Conservation (phyloP, 345 rosid genomes). For the Hevea brasiliensis region DNA sequence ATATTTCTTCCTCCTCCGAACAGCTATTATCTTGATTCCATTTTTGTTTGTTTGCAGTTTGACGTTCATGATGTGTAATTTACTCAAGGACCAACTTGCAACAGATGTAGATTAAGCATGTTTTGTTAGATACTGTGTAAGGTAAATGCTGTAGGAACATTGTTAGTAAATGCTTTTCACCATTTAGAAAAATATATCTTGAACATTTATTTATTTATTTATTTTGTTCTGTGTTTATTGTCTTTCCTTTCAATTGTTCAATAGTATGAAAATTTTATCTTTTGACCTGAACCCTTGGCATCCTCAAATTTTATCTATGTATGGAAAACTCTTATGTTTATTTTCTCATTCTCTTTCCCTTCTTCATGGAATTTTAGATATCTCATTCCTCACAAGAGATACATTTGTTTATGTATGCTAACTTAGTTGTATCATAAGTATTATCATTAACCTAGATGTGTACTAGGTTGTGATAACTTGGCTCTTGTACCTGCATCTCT, state of each 20-base stretch:
- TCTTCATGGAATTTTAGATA: background rate
- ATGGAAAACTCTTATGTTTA: background rate
- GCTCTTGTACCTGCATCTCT: no score
- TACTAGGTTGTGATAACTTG: no score
- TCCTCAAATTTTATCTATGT: background rate
- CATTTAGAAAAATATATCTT: constrained; percentile 11
- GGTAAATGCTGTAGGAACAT: constrained; percentile 36
- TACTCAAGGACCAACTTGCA: constrained; percentile 24
- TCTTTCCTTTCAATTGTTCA: constrained; percentile 18
- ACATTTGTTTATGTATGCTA: no score
- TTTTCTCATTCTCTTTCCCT: background rate
- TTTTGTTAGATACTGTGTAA: constrained; percentile 27
- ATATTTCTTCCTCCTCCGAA: background rate
- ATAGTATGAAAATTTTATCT: constrained; percentile 15
- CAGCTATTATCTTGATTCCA: background rate
- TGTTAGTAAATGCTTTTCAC: constrained; percentile 20
- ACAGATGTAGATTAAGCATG: constrained; percentile 30
- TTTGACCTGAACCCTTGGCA: background rate
- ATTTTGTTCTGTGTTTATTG: background rate
- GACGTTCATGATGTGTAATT: constrained; percentile 25
- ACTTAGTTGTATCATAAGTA: no score
- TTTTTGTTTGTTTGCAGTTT: constrained; percentile 18
- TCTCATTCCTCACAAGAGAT: no score
- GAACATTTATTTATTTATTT: constrained; percentile 11
- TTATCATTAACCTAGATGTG: no score